phyloP scores from a whole-genome alignment of 345 rosid species.

The Punica granatum region DNA sequence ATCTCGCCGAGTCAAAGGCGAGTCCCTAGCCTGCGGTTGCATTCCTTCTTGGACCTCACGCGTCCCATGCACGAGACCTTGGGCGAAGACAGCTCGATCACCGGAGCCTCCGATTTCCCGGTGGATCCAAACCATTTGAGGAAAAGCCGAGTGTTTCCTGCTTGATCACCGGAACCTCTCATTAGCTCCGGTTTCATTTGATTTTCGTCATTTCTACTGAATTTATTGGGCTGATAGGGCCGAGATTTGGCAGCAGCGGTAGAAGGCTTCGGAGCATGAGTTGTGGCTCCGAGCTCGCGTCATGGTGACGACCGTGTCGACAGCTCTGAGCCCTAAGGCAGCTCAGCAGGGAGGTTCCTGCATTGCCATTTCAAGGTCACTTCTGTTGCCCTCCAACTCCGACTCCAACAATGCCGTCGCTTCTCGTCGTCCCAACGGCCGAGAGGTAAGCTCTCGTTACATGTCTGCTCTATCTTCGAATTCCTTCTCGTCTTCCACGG shows the following conservation, averaged over 20 bases:
- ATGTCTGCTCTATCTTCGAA: constrained; percentile 27
- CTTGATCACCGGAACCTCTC: neutral
- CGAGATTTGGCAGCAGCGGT: neutral
- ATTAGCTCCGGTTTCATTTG: neutral
- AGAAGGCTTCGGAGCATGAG: neutral
- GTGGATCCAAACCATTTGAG: constrained; percentile 41
- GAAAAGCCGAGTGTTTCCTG: constrained; percentile 40
- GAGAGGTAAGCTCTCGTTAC: constrained; percentile 66
- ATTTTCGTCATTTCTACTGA: neutral
- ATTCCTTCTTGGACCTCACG: constrained; percentile 72
- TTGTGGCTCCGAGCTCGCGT: neutral
- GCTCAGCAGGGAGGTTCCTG: constrained; percentile 1
- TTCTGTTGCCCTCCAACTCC: constrained; percentile 51
- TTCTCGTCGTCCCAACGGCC: constrained; percentile 48
- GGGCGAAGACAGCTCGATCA: constrained; percentile 80
- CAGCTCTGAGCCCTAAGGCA: neutral
- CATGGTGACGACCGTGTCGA: neutral
- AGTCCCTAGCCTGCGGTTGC: constrained; percentile 36
- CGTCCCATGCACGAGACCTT: constrained; percentile 90
- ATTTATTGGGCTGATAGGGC: neutral
- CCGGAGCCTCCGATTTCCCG: constrained; percentile 31
- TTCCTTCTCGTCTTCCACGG: constrained; percentile 33
- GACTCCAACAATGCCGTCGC: constrained; percentile 51
- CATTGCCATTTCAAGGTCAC: constrained; percentile 21
- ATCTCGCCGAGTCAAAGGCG: too few relatives aligned